Percentiles rank a stretch among this genome's conserved stretches.
Conservation (phyloP, 805 yeast genomes). For the Saccharomycopsis javanensis region DNA sequence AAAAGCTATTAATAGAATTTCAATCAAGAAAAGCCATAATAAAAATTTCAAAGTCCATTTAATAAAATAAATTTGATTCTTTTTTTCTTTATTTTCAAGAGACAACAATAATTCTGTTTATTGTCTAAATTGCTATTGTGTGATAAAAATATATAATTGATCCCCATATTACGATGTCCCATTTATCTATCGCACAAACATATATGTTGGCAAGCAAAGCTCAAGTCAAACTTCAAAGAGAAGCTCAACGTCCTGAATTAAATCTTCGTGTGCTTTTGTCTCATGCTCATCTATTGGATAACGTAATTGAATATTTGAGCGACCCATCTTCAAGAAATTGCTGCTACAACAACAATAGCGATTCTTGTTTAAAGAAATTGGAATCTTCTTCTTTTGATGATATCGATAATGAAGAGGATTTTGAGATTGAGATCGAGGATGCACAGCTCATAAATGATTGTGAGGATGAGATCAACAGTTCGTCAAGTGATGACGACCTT, state of each 20-base stretch:
- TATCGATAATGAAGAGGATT: constrained; percentile 9
- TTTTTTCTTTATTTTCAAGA: too few relatives aligned
- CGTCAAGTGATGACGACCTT: not conserved
- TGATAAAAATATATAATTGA: not conserved
- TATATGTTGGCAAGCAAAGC: constrained; percentile 57
- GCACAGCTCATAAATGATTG: not conserved
- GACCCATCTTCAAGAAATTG: constrained; percentile 18
- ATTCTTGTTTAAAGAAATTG: constrained; percentile 21
- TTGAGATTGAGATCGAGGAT: constrained; percentile 1
- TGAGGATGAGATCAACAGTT: not conserved
- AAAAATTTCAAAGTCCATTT: too few relatives aligned
- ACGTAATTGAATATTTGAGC: constrained; percentile 40
- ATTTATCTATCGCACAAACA: constrained; percentile 33
- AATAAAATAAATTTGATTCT: too few relatives aligned
- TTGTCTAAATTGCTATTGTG: too few relatives aligned
- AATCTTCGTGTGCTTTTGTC: constrained; percentile 49
- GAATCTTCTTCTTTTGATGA: too few relatives aligned
- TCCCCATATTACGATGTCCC: not conserved
- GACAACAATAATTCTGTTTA: too few relatives aligned
- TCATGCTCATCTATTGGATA: constrained; percentile 65
- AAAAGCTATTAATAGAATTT: too few relatives aligned
- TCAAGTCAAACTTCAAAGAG: constrained; percentile 50
- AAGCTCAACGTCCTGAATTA: constrained; percentile 49
- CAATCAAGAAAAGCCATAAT: too few relatives aligned
- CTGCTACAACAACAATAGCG: constrained; percentile 16